Percentiles rank a stretch among this genome's conserved stretches.
Evolutionary conservation across 306 rosid genomes (phyloP).

Genomic region (Malus asiatica): DNA sequence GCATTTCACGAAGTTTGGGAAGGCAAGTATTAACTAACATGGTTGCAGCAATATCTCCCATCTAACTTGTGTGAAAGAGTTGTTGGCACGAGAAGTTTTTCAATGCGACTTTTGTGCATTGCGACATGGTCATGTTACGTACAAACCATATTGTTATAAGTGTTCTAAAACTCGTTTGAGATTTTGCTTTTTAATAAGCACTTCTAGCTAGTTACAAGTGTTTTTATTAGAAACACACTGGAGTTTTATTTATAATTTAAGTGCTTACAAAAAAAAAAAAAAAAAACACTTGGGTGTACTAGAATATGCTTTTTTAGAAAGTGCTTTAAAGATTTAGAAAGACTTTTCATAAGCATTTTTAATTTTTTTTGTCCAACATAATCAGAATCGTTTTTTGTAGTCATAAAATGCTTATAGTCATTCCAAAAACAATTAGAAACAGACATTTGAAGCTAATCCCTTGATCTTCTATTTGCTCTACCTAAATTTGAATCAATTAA

Average conservation of each 20-base stretch:
- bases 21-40: neutral
- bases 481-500: neutral
- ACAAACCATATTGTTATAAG: too few relatives aligned
- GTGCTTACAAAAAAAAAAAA: neutral
- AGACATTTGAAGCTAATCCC: neutral
- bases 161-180: neutral
- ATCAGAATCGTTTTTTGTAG: neutral
- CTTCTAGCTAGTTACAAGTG: neutral
- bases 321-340: too few relatives aligned
- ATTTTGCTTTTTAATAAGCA: too few relatives aligned
- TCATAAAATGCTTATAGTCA: neutral
- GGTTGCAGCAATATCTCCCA: neutral
- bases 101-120: too few relatives aligned
- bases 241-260: too few relatives aligned
- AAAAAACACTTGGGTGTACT: neutral
- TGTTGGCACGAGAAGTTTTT: neutral
- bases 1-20: neutral
- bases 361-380: neutral
- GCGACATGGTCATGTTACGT: neutral
- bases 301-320: too few relatives aligned
- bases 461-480: neutral
- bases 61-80: neutral
- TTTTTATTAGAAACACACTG: too few relatives aligned
- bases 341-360: too few relatives aligned
- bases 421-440: neutral